Evolutionary conservation across 2,329 filamentous ascomycete genomes (phyloP), one percentile per base, ranked within the genome.

Genomic region (Torrubiella hemipterigena): DNA sequence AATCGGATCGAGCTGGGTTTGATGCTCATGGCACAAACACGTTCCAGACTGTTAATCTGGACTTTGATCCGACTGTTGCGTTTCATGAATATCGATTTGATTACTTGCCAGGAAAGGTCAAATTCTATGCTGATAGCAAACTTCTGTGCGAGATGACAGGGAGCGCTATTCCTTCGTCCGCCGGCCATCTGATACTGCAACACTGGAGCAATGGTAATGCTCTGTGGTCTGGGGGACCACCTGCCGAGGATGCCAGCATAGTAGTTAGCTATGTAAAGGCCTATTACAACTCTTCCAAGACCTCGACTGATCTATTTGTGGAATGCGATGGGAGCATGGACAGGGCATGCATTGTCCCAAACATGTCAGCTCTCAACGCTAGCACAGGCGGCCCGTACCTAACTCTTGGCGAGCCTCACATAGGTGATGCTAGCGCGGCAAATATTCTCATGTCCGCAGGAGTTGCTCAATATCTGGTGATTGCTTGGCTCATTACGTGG

Each of bases 31-130:
- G 58, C 30, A 80, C 77, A 3, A 58, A 61, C 3, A 70, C 64
- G 31, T 83, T 74, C 51, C 49, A 65, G 33, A 57, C 68, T 23
- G 57, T 70, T 18, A 58, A 69, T 29, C 61, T 87, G 2, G 63
- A 69, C 0, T 87, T 86, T 53, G 60, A 78, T 39, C 78, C 81
- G 0, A 72, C 74, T 1, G 48, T 53, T 1, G 68, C 49, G 24
- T 83, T 80, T 45, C 81, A 87, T 53, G 81, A 87, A 54, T 86
- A 86, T 47, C 77, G 82, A 22, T 79, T 87, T 50, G 82, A 89
- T 53, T 86, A 81, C 57, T 51, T 75, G 12, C 65, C 70, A 0
- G 63, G 61, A 1, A 59, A 59, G 1, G 77, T 87, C 7, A 50
- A 67, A 9, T 87, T 84, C 54, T 85, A 77, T 47, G 76, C 73